Conservation (phyloP, 139 green algal genomes). For the Bryopsis sp. region DNA sequence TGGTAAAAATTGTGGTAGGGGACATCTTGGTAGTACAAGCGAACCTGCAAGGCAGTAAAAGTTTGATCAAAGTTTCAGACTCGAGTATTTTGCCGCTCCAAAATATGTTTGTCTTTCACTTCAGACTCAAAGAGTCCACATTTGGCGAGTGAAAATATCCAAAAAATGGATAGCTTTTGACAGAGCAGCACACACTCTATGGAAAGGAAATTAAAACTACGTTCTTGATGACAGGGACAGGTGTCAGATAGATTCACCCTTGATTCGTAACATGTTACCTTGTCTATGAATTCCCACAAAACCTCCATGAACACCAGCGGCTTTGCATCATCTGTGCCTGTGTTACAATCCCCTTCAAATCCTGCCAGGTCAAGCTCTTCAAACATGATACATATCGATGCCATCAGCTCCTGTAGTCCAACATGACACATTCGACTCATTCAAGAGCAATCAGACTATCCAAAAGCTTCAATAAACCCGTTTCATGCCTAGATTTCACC, state of each 20-base stretch:
- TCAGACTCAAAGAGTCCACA: no score
- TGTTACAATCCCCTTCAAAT: constrained; percentile 1
- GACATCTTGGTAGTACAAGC: constrained; percentile 23
- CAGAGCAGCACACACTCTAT: no score
- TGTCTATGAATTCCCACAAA: constrained; percentile 34
- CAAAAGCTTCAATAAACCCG: no score
- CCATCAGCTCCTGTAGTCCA: constrained; percentile 21
- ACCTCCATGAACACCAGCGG: constrained; percentile 21
- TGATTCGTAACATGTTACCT: constrained; percentile 13
- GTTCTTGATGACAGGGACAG: no score
- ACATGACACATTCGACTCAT: background rate
- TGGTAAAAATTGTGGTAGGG: constrained; percentile 65
- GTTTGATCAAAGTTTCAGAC: no score
- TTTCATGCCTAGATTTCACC: no score
- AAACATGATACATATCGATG: constrained; percentile 36
- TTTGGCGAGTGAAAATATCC: no score
- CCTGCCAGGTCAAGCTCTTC: constrained; percentile 29
- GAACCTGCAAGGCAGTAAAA: constrained; percentile 4
- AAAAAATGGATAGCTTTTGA: no score
- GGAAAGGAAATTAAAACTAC: no score
- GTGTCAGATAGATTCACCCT: background rate
- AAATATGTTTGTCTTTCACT: no score
- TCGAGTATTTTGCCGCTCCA: no score
- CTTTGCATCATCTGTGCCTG: background rate
- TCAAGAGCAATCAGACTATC: background rate